Conservation (phyloP, 2,329 filamentous ascomycete genomes). For the Verticillium klebahnii region DNA sequence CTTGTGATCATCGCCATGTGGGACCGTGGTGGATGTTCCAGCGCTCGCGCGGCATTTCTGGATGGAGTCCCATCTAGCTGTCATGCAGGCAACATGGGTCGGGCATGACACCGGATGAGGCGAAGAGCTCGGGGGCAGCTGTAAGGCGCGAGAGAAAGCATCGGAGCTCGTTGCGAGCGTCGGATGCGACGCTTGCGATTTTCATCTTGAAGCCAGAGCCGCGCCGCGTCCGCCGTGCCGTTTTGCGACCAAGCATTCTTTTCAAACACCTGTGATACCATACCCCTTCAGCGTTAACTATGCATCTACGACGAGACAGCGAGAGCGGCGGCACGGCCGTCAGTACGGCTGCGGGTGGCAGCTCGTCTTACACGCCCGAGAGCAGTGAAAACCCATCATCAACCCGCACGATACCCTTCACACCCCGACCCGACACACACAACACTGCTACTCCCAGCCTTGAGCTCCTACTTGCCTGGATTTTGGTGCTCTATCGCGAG, state of each 20-base stretch:
- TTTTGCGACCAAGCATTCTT: background rate
- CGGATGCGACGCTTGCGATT: background rate
- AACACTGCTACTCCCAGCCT: background rate
- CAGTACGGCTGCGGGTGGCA: slow-evolving; percentile 2
- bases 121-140: background rate
- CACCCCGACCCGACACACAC: background rate
- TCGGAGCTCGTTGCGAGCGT: background rate
- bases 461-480: slow-evolving; percentile 18
- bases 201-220: background rate
- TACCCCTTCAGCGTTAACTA: background rate
- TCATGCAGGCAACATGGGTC: background rate
- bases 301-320: slow-evolving; percentile 12
- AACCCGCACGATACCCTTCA: slow-evolving; percentile 8
- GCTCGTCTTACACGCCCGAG: slow-evolving; percentile 4
- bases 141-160: background rate
- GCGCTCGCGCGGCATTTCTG: background rate
- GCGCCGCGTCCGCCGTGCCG: background rate
- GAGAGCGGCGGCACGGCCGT: slow-evolving; percentile 13
- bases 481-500: slow-evolving; percentile 16
- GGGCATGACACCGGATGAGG: background rate
- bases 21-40: background rate
- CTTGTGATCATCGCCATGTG: background rate
- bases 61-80: background rate
- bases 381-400: slow-evolving; percentile 8
- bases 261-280: background rate